Conservation (phyloP, 257 asterid species). For the Anisodus tanguticus region DNA sequence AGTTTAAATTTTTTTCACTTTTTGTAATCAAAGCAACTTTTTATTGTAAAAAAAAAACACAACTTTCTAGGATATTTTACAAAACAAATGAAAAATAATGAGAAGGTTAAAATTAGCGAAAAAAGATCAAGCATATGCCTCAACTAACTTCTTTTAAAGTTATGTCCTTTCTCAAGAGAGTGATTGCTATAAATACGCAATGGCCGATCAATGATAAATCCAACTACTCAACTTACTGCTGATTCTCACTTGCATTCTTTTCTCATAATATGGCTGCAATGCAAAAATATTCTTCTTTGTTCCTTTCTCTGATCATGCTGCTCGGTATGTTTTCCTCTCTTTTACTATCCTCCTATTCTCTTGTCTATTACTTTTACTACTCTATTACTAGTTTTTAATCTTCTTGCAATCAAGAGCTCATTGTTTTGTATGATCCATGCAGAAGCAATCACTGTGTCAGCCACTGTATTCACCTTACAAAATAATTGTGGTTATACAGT, state of each 20-base stretch:
- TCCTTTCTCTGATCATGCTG: neutral
- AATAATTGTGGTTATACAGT: slow-evolving; percentile 67
- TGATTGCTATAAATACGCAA: neutral
- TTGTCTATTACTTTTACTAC: no score
- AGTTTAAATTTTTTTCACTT: neutral
- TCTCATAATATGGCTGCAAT: neutral
- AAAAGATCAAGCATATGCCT: neutral
- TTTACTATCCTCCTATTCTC: neutral
- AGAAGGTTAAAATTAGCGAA: neutral
- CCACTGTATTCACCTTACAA: slow-evolving; percentile 64
- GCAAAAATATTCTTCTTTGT: neutral
- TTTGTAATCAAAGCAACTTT: no score
- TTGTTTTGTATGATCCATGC: slow-evolving; percentile 17
- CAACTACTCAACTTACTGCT: neutral
- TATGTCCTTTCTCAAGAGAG: neutral
- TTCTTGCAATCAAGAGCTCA: neutral
- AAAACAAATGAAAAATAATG: no score
- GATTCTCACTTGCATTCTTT: no score
- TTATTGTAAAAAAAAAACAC: no score
- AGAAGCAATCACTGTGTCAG: slow-evolving; percentile 47
- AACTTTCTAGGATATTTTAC: neutral
- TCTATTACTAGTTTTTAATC: neutral
- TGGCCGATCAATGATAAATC: neutral
- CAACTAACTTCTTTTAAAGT: neutral
- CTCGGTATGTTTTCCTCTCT: neutral